Percentiles rank a stretch among this genome's conserved stretches.
Conservation (phyloP, 2,329 filamentous ascomycete species). For the Teratosphaeria pseudoeucalypti region DNA sequence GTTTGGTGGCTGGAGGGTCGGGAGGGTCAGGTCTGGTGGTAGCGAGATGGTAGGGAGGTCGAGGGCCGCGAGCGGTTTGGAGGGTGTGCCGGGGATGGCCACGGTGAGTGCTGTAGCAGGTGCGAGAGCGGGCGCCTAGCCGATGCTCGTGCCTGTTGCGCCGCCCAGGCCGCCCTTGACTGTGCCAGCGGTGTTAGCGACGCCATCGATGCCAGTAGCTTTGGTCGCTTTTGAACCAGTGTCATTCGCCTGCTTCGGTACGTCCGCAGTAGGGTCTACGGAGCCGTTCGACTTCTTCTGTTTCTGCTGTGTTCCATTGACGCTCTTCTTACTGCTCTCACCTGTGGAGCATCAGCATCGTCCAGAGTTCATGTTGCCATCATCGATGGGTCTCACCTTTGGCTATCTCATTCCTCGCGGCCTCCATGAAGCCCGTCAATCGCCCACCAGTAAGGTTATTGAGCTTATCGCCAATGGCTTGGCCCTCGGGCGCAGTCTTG, state of each 20-base stretch:
- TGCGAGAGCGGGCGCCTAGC: background rate
- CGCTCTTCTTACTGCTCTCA: slow-evolving; percentile 2
- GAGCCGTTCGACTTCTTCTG: slow-evolving; percentile 5
- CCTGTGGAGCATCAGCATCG: slow-evolving; percentile 1
- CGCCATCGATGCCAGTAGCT: slow-evolving; percentile 11
- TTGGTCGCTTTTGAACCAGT: slow-evolving; percentile 8
- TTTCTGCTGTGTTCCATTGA: background rate
- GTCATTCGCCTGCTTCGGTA: slow-evolving; percentile 11
- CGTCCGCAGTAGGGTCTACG: background rate
- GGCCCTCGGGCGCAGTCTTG: slow-evolving; percentile 15
- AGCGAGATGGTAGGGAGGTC: background rate
- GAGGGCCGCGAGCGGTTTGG: slow-evolving; percentile 7
- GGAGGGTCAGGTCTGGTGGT: background rate
- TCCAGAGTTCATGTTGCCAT: slow-evolving; percentile 8
- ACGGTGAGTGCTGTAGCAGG: background rate
- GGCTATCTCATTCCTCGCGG: slow-evolving; percentile 5
- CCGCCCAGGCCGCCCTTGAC: slow-evolving; percentile 21
- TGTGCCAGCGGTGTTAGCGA: slow-evolving; percentile 9
- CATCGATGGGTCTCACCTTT: slow-evolving; percentile 9
- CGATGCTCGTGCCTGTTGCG: slow-evolving; percentile 5
- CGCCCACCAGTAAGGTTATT: slow-evolving; percentile 31
- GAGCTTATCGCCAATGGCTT: slow-evolving; percentile 32
- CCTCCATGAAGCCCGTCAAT: slow-evolving; percentile 25
- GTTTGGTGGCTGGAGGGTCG: background rate
- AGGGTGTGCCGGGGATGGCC: background rate